Percentiles rank a stretch among this genome's conserved stretches.
phyloP scores from a whole-genome alignment of 2,329 filamentous ascomycete genomes.

The Colletotrichum musae region DNA sequence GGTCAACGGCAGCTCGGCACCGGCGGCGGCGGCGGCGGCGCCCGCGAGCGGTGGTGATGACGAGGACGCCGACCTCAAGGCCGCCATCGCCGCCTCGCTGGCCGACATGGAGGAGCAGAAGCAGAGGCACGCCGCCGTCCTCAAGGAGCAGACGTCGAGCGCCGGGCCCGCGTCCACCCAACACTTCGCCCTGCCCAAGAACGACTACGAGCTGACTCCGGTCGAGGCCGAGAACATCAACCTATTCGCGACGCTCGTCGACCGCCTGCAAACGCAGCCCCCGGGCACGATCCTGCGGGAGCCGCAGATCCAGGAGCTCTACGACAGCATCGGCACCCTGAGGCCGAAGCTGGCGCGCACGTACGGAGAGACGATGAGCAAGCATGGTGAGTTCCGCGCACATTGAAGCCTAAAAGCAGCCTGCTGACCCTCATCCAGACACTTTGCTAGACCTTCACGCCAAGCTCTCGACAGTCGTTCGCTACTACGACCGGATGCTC shows the following conservation, averaged over 20 bases:
- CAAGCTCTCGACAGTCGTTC: conserved; percentile 94
- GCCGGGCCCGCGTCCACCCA: conserved; percentile 63
- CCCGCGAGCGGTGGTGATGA: conserved; percentile 75
- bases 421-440: conserved; percentile 69
- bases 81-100: conserved; percentile 93
- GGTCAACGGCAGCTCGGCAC: conserved; percentile 51
- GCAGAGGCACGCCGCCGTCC: conserved; percentile 84
- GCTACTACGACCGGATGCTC: conserved; percentile 98
- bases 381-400: conserved; percentile 78
- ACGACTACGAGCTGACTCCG: conserved; percentile 93
- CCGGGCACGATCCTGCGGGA: conserved; percentile 96
- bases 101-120: conserved; percentile 99
- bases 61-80: conserved; percentile 92
- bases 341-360: conserved; percentile 94
- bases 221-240: conserved; percentile 99
- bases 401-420: too few species aligned
- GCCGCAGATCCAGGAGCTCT: conserved; percentile 97
- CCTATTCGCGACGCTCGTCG: conserved; percentile 92
- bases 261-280: conserved; percentile 93
- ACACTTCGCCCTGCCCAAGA: conserved; percentile 79
- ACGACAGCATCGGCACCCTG: conserved; percentile 95
- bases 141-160: conserved; percentile 82
- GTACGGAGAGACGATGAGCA: conserved; percentile 99
- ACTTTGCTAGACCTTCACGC: conserved; percentile 94
- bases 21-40: conserved; percentile 39